Conservation (phyloP, 1,284 basidiomycete genomes). For the Stygiomarasmius scandens region DNA sequence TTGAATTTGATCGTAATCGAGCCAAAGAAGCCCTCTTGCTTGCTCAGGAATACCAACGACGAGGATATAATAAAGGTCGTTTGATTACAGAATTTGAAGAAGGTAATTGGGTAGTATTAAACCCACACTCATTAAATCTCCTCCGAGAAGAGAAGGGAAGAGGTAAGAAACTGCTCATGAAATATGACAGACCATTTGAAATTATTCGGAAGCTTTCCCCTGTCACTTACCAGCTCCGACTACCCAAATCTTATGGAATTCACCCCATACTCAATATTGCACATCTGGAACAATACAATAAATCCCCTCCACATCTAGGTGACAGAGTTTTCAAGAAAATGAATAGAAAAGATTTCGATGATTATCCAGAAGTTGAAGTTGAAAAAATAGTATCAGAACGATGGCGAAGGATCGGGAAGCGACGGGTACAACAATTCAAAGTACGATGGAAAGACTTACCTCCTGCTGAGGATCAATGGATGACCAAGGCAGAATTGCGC, state of each 20-base stretch:
- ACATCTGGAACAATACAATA: slow-evolving; percentile 11
- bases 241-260: slow-evolving; percentile 9
- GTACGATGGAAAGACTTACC: no score
- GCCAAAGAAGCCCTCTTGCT: slow-evolving; percentile 27
- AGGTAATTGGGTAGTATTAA: slow-evolving; percentile 27
- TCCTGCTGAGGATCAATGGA: no score
- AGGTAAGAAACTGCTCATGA: slow-evolving; percentile 13
- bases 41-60: slow-evolving; percentile 23
- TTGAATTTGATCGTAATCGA: slow-evolving; percentile 16
- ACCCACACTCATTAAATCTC: slow-evolving; percentile 23
- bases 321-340: slow-evolving; percentile 2
- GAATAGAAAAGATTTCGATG: no score
- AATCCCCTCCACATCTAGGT: no score
- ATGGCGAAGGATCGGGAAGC: no score
- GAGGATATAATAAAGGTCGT: slow-evolving; percentile 25
- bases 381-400: no score
- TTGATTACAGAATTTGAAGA: slow-evolving; percentile 23
- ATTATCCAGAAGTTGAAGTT: no score
- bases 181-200: slow-evolving; percentile 15
- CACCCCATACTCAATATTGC: slow-evolving; percentile 13
- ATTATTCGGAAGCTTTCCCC: slow-evolving; percentile 11
- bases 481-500: no score
- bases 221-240: slow-evolving; percentile 11
- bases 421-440: no score
- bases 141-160: slow-evolving; percentile 17